Evolutionary conservation across 208 protist genomes (phyloP).

Genomic region (Strigomonas culicis): DNA sequence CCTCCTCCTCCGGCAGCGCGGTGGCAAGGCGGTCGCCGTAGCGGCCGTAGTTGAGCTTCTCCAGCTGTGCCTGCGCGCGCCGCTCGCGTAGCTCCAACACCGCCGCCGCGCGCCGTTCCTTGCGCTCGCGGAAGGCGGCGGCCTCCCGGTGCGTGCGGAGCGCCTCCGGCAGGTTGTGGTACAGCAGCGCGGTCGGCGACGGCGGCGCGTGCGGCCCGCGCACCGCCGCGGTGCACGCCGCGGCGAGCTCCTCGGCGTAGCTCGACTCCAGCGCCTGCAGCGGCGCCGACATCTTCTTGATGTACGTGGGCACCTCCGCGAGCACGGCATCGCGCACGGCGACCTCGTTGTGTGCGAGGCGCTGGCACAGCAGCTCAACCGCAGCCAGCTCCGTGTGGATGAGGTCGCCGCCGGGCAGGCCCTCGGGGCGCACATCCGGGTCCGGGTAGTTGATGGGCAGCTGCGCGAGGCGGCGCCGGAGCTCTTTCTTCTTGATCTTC

Average conservation of each 20-base stretch:
- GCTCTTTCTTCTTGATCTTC: conserved; percentile 91
- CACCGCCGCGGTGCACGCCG: conserved; percentile 36
- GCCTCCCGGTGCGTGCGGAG: conserved; percentile 40
- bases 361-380: conserved; percentile 78
- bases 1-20: conserved; percentile 9
- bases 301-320: conserved; percentile 61
- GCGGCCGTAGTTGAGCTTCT: conserved; percentile 31
- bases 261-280: conserved; percentile 44
- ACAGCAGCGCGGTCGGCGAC: too few species aligned
- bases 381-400: conserved; percentile 53
- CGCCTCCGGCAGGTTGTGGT: conserved; percentile 49
- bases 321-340: conserved; percentile 68
- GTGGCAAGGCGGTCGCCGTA: conserved; percentile 20
- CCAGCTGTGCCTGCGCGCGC: conserved; percentile 29
- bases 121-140: conserved; percentile 24
- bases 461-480: conserved; percentile 76
- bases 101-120: conserved; percentile 27
- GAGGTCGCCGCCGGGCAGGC: conserved; percentile 46
- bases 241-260: conserved; percentile 33
- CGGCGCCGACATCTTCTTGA: conserved; percentile 36
- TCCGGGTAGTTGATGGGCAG: conserved; percentile 90
- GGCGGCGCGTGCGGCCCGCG: conserved; percentile 37
- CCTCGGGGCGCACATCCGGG: conserved; percentile 42
- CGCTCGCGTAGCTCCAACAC: conserved; percentile 26
- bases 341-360: conserved; percentile 85